Percentiles rank a stretch among this genome's conserved stretches.
phyloP scores from a whole-genome alignment of 768 basidiomycete species.

The Candolleomyces aberdarensis region DNA sequence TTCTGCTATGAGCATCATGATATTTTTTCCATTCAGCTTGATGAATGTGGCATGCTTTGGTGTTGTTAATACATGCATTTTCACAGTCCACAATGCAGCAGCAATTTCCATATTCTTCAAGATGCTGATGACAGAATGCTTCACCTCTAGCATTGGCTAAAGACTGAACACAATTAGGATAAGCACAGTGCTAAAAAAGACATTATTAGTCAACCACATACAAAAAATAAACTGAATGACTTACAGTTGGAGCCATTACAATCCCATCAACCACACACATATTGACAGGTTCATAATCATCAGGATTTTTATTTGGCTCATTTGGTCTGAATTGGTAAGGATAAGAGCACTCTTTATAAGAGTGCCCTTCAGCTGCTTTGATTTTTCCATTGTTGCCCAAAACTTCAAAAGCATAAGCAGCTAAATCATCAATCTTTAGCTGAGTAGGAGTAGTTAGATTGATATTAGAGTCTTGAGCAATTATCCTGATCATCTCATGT shows the following conservation, averaged over 20 bases:
- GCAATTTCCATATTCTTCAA: neutral
- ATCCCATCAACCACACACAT: neutral
- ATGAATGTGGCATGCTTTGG: neutral
- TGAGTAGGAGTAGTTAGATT: neutral
- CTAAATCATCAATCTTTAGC: neutral
- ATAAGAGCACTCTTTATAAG: neutral
- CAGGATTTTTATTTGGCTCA: neutral
- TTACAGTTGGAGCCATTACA: neutral
- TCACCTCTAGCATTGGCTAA: neutral
- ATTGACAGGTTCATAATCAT: neutral
- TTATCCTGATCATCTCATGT: neutral
- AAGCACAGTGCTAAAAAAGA: neutral
- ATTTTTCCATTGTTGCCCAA: neutral
- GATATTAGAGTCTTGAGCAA: neutral
- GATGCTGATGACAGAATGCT: neutral
- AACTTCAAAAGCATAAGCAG: neutral
- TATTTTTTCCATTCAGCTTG: neutral
- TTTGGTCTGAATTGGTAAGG: neutral
- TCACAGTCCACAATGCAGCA: neutral
- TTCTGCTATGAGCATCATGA: neutral
- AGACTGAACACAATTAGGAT: neutral
- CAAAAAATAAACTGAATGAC: too few relatives aligned
- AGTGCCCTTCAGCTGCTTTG: neutral
- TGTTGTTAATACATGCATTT: too few relatives aligned
- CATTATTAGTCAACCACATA: neutral